Percentiles rank a stretch among this genome's conserved stretches.
phyloP scores from a whole-genome alignment of 805 yeast genomes.

The Metschnikowia chrysomelidarum region DNA sequence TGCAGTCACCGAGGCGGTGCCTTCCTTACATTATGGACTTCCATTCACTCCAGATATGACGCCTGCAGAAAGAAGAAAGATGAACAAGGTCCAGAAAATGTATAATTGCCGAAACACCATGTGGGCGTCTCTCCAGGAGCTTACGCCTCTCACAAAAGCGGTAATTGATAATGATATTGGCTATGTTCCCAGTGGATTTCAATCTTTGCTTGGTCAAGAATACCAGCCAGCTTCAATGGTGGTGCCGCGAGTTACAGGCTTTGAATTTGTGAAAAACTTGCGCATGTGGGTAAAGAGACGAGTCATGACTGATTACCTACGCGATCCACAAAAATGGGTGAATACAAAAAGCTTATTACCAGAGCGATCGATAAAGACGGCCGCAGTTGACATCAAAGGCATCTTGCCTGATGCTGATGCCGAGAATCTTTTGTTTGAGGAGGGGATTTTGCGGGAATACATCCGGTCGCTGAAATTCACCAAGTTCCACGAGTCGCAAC shows the following conservation, averaged over 20 bases:
- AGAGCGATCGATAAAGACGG: too few relatives aligned
- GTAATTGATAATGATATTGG: constrained; percentile 22
- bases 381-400: too few relatives aligned
- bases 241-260: constrained; percentile 3
- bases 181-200: constrained; percentile 31
- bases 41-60: neutral
- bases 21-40: constrained; percentile 10
- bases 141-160: constrained; percentile 20
- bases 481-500: constrained; percentile 28
- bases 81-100: constrained; percentile 22
- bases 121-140: constrained; percentile 24
- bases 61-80: constrained; percentile 1
- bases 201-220: constrained; percentile 26
- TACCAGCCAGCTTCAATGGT: constrained; percentile 19
- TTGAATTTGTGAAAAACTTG: constrained; percentile 9
- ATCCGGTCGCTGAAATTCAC: constrained; percentile 24
- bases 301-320: constrained; percentile 26
- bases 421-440: constrained; percentile 25
- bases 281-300: constrained; percentile 20
- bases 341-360: neutral
- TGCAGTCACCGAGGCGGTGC: constrained; percentile 9
- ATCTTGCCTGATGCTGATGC: constrained; percentile 26
- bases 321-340: constrained; percentile 25
- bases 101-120: constrained; percentile 42
- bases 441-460: constrained; percentile 27